Conservation (phyloP, 129 eudicot species). For the Flaveria bidentis region DNA sequence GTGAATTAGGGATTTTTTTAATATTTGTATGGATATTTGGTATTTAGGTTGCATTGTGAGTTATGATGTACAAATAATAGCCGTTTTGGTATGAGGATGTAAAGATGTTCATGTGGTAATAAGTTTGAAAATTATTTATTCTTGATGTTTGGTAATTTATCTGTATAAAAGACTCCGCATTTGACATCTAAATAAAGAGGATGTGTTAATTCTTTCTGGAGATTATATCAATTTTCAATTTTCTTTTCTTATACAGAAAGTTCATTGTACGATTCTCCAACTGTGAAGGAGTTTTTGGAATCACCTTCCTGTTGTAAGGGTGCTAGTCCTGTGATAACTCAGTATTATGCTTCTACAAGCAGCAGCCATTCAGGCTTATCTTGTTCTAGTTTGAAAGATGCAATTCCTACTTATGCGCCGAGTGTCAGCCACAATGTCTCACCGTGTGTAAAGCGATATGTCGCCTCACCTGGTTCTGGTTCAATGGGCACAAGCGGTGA, state of each 20-base stretch:
- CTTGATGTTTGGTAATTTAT: neutral
- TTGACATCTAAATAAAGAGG: neutral
- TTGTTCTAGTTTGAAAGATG: constrained; percentile 33
- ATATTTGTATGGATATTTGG: neutral
- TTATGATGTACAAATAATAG: neutral
- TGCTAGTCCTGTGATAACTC: neutral
- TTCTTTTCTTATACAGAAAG: constrained; percentile 13
- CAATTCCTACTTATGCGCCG: constrained; percentile 12
- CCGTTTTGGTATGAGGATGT: neutral
- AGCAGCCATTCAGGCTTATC: constrained; percentile 28
- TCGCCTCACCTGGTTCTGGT: constrained; percentile 15
- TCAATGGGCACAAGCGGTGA: constrained; percentile 11
- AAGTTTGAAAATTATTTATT: neutral
- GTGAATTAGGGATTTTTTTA: neutral
- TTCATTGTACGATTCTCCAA: constrained; percentile 24
- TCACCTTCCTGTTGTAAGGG: constrained; percentile 18
- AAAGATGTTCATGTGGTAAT: neutral
- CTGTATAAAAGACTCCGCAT: neutral
- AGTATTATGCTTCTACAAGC: constrained; percentile 14
- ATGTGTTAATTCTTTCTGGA: neutral
- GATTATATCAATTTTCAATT: neutral
- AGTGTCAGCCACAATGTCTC: constrained; percentile 18
- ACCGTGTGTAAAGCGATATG: constrained; percentile 5
- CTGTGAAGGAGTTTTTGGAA: constrained; percentile 18
- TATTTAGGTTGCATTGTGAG: neutral